phyloP scores from a whole-genome alignment of 139 green algal genomes.

The Edaphochlamys debaryana region DNA sequence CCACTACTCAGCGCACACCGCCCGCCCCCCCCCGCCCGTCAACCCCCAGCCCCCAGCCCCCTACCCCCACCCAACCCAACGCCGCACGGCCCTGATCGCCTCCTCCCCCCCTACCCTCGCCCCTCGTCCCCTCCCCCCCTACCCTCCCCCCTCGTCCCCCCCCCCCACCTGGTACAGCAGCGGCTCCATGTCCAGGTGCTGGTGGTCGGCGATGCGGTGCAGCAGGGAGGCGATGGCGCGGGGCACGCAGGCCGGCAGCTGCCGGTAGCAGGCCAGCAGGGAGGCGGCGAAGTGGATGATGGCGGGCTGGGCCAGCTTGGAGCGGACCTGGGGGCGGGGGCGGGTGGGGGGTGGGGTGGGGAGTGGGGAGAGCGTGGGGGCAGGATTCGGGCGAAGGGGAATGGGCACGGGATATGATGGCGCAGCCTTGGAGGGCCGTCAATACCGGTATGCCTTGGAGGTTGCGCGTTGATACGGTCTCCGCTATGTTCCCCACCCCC shows the following conservation, averaged over 20 bases:
- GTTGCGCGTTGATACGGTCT: too few species aligned
- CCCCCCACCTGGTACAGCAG: conserved; percentile 80
- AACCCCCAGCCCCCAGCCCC: too few species aligned
- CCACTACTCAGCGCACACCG: too few species aligned
- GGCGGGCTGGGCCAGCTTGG: conserved; percentile 65
- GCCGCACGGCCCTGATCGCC: neutral
- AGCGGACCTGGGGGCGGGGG: neutral
- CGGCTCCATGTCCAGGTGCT: conserved; percentile 67
- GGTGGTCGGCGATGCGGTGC: conserved; percentile 62
- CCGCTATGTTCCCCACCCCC: too few species aligned
- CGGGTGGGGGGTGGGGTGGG: too few species aligned
- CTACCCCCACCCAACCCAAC: neutral
- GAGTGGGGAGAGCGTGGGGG: neutral
- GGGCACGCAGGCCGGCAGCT: conserved; percentile 66
- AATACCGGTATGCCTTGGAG: too few species aligned
- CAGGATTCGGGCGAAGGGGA: neutral
- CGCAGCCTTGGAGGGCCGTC: too few species aligned
- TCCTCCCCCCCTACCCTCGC: neutral
- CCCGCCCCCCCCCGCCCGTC: too few species aligned
- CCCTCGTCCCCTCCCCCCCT: too few species aligned
- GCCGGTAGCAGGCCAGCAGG: conserved; percentile 52
- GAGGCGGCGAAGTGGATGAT: conserved; percentile 73
- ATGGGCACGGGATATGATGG: neutral
- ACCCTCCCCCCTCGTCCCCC: too few species aligned
- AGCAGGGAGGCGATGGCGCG: conserved; percentile 68